Conservation (phyloP, 192 early-diverging fungal genomes). For the Allomyces arbusculus region DNA sequence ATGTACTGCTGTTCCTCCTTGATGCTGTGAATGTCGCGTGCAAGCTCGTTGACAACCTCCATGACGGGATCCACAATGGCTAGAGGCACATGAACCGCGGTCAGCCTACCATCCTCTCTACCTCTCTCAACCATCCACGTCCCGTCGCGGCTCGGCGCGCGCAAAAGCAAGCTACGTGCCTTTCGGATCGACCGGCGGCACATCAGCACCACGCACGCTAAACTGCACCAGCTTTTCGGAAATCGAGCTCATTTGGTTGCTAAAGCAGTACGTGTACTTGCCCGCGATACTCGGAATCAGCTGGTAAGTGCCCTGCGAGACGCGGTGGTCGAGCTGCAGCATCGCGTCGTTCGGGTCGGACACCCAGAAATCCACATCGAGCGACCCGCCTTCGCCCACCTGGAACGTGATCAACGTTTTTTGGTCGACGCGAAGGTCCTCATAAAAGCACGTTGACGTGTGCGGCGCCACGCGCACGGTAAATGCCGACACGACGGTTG, state of each 20-base stretch:
- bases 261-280: conserved; percentile 54
- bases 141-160: conserved; percentile 7
- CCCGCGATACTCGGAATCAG: conserved; percentile 27
- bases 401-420: not conserved
- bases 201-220: conserved; percentile 24
- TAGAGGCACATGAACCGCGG: conserved; percentile 3
- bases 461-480: not conserved
- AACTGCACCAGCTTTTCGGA: conserved; percentile 39
- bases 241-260: conserved; percentile 41
- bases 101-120: not conserved
- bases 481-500: not conserved
- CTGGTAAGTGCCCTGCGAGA: conserved; percentile 11
- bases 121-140: too few relatives aligned
- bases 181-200: conserved; percentile 15
- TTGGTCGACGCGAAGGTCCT: not conserved
- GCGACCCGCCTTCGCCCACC: not conserved
- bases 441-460: not conserved
- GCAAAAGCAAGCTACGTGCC: conserved; percentile 5
- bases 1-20: conserved; percentile 55
- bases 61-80: conserved; percentile 38
- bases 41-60: conserved; percentile 39
- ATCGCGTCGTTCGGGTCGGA: conserved; percentile 7
- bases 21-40: conserved; percentile 33
- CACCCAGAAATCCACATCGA: not conserved
- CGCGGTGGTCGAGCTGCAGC: conserved; percentile 7